Evolutionary conservation across 805 yeast genomes (phyloP).

Genomic region (Wickerhamomyces ciferrii): DNA sequence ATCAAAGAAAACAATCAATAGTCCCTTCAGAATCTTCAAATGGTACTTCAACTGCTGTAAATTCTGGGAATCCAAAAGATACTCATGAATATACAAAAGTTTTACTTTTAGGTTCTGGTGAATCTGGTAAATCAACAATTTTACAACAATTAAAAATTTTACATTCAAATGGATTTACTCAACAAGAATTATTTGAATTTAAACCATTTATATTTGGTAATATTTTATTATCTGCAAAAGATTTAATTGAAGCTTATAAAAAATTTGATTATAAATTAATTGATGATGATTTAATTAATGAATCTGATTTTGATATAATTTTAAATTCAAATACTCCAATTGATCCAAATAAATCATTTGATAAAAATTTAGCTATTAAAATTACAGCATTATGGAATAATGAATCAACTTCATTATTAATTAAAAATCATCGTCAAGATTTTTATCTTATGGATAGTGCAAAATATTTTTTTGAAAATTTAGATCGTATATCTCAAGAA

Average conservation of each 20-base stretch:
- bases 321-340: slow-evolving; percentile 30
- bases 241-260: slow-evolving; percentile 59
- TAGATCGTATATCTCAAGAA: slow-evolving; percentile 53
- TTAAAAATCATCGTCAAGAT: slow-evolving; percentile 56
- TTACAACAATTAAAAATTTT: slow-evolving; percentile 39
- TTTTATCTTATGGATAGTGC: slow-evolving; percentile 88
- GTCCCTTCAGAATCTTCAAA: slow-evolving; percentile 18
- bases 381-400: slow-evolving; percentile 50
- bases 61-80: slow-evolving; percentile 14
- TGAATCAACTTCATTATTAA: slow-evolving; percentile 51
- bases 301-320: slow-evolving; percentile 21
- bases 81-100: slow-evolving; percentile 57
- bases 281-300: slow-evolving; percentile 25
- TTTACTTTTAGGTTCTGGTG: slow-evolving; percentile 79
- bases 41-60: slow-evolving; percentile 1
- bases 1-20: slow-evolving; percentile 14
- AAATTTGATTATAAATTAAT: slow-evolving; percentile 35
- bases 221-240: slow-evolving; percentile 70
- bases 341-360: slow-evolving; percentile 48
- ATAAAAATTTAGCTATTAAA: slow-evolving; percentile 41
- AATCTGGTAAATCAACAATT: slow-evolving; percentile 39
- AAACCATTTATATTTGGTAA: slow-evolving; percentile 77
- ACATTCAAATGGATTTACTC: slow-evolving; percentile 34
- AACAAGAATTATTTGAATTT: slow-evolving; percentile 66
- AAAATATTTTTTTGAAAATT: slow-evolving; percentile 63